Evolutionary conservation across 306 rosid species (phyloP).

Genomic region (Medicago lupulina): DNA sequence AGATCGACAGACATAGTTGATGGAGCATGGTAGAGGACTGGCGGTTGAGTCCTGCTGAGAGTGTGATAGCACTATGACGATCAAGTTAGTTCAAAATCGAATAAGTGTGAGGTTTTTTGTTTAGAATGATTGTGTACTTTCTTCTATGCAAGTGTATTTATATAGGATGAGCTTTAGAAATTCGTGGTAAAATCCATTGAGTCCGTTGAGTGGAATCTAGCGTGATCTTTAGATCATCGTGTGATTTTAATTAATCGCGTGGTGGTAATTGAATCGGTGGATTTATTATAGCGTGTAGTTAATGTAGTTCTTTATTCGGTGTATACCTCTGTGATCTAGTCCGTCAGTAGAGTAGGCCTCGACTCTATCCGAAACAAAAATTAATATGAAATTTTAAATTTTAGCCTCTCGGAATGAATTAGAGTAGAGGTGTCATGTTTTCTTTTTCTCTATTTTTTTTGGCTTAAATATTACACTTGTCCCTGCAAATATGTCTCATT

Average conservation of each 20-base stretch:
- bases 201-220: background rate
- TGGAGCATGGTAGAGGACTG: background rate
- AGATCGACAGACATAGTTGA: background rate
- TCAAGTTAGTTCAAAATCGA: background rate
- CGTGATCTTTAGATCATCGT: background rate
- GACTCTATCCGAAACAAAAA: no score
- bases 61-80: background rate
- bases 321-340: no score
- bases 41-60: background rate
- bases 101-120: no score
- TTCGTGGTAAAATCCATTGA: background rate
- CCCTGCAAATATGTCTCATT: no score
- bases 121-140: background rate
- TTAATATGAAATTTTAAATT: no score
- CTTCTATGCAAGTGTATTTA: background rate
- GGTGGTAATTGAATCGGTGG: background rate
- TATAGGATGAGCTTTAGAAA: background rate
- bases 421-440: background rate
- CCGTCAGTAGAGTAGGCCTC: no score
- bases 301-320: no score
- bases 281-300: no score
- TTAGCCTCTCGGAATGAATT: no score
- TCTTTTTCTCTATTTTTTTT: no score
- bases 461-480: no score
- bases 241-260: background rate